Percentiles rank a stretch among this genome's conserved stretches.
phyloP scores from a whole-genome alignment of 2,329 filamentous ascomycete species.

The Aspergillus fischeri region DNA sequence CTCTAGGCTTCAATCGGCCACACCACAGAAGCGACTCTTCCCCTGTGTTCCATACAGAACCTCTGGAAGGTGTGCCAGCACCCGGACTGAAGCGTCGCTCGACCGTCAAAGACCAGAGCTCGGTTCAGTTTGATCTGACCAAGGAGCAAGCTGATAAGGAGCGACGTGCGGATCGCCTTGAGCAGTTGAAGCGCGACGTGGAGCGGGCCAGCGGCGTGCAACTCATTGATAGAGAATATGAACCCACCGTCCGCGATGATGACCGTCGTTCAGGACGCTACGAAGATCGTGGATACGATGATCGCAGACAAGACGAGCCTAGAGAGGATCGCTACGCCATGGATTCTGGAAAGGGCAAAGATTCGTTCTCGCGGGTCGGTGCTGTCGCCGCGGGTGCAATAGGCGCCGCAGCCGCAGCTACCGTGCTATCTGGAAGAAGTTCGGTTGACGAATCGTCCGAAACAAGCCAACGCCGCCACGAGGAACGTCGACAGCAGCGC shows the following conservation, averaged over 20 bases:
- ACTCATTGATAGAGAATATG: conserved; percentile 27
- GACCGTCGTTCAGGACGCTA: conserved; percentile 16
- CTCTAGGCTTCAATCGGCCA: conserved; percentile 1
- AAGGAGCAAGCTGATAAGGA: conserved; percentile 53
- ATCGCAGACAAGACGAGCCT: conserved; percentile 11
- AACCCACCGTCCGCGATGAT: conserved; percentile 14
- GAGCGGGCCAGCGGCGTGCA: conserved; percentile 20
- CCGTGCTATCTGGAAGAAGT: conserved; percentile 32
- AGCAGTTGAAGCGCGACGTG: conserved; percentile 18
- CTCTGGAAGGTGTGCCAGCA: conserved; percentile 16
- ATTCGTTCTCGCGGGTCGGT: conserved; percentile 28
- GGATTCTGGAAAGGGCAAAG: conserved; percentile 24
- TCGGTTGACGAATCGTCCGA: conserved; percentile 27
- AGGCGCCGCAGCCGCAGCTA: conserved; percentile 46
- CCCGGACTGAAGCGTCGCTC: conserved; percentile 30
- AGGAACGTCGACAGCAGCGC: conserved; percentile 35
- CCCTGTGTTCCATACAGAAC: conserved; percentile 37
- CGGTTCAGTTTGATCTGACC: conserved; percentile 56
- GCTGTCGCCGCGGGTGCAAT: conserved; percentile 49
- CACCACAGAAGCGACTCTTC: conserved; percentile 46
- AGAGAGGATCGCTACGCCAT: neutral
- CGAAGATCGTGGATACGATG: conserved; percentile 18
- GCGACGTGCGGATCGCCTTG: conserved; percentile 26
- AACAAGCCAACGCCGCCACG: conserved; percentile 31
- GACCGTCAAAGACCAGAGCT: conserved; percentile 37